Base-by-base conservation (phyloP, 352 stramenopile species). In the Phytophthora rubi region DNA sequence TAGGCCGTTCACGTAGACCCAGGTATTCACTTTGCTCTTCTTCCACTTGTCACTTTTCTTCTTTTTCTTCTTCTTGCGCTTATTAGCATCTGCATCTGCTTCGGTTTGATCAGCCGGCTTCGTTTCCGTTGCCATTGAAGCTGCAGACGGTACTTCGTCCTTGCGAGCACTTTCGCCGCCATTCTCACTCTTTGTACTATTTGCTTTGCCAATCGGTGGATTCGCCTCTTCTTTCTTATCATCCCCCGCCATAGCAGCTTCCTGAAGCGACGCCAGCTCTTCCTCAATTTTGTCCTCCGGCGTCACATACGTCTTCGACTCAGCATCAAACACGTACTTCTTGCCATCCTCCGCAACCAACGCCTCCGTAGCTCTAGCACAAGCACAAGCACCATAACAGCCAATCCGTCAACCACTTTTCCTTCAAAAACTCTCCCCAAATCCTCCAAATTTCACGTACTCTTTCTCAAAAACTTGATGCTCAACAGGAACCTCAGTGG, bases 1-100 rank as follows among this genome's bases (percentile, higher is more conserved):
- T 35, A 99, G 79, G 18, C 97, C 96, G 37, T 97, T 97, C 30
- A 99, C 86, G 67, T 99, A 99, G 18, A 98, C 90, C 97, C 97
- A 99, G 66, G 91, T 97, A 56, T 96, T 95, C 4, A 70, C 83
- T 77, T 97, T 98, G 55, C 77, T 86, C 35, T 83, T 80, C 64
- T 92, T 93, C 85, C 79, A 91, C 69, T 91, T 89, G 21, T 95
- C 83, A 32, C 75, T 90, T 37, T 96, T 89, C 53, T 90, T 86
- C 53, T 91, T 91, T 21, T 94, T 92, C 64, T 94, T 97, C 62
- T 86, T 89, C 53, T 87, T 94, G 18, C 63, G 70, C 65, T 89
- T 91, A 53, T 82, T 81, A 47, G 47, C 76, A 59, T 73, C 58
- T 33, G 30, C 44, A 4, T 64, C 42, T 39, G 16, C 37, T 21